A percentile compares a stretch with the other conserved stretches of the same genome.
Evolutionary conservation across 768 basidiomycete species (phyloP).

Genomic region (Rhizopogon salebrosus): DNA sequence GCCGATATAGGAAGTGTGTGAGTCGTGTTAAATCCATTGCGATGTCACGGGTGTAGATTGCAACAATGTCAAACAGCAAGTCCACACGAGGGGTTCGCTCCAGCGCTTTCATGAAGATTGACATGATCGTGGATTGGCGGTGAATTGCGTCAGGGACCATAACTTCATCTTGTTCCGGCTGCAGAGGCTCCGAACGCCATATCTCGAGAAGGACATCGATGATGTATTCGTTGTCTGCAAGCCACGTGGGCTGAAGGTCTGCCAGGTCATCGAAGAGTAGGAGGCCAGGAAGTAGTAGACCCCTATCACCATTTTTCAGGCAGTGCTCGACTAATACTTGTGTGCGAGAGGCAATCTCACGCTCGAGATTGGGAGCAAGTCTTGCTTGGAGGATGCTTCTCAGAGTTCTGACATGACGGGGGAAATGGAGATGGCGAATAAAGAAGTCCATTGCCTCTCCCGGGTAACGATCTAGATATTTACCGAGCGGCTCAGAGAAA

Average conservation of each 20-base stretch:
- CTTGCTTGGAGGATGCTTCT: conserved; percentile 77
- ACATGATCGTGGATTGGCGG: conserved; percentile 60
- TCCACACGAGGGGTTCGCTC: conserved; percentile 75
- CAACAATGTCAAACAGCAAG: conserved; percentile 82
- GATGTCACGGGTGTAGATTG: conserved; percentile 72
- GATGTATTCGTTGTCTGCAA: conserved; percentile 59
- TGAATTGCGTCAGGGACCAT: conserved; percentile 48
- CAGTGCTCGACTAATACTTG: conserved; percentile 46
- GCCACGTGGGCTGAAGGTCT: conserved; percentile 62
- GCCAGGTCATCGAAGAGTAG: conserved; percentile 75
- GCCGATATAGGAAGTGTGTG: conserved; percentile 80
- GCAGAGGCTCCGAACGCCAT: conserved; percentile 56
- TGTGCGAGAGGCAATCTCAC: conserved; percentile 60
- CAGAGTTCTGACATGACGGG: conserved; percentile 77
- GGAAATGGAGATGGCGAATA: conserved; percentile 69
- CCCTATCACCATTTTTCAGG: conserved; percentile 44
- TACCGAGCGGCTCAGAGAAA: conserved; percentile 88
- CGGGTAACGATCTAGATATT: conserved; percentile 89
- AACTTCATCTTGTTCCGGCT: conserved; percentile 37
- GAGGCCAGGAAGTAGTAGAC: conserved; percentile 62
- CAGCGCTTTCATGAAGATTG: conserved; percentile 73
- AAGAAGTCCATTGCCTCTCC: conserved; percentile 83
- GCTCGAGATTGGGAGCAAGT: conserved; percentile 70
- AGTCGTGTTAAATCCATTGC: conserved; percentile 77
- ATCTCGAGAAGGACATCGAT: conserved; percentile 67